Evolutionary conservation across 1,139 yeast species (phyloP), one percentile per base, ranked within the genome.

Genomic region (Hyphopichia wangnamkhiaoensis): DNA sequence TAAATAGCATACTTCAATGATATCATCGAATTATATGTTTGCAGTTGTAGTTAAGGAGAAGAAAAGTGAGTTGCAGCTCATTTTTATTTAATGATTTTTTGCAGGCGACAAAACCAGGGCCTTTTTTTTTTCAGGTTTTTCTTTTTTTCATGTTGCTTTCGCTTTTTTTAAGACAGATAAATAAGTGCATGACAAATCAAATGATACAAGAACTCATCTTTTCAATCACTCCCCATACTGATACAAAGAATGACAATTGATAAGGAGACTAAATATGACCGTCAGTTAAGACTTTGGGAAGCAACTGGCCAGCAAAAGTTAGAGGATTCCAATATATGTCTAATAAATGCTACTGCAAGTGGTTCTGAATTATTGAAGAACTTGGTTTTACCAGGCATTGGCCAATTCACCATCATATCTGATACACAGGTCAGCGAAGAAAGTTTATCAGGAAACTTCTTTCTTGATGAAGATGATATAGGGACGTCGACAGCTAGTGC

Each of bases 251-350:
- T 30, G 33, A 46, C 45, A 41, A 69, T 68, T 47, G 71, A 70
- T 35, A 73, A 68, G 46, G 58, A 57, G 28, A 56, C 68, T 38
- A 79, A 79, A 48, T 91, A 89, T 58, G 98, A 93, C 61, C 75
- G 98, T 34, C 98, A 93, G 58, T 65, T 91, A 43, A 74, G 98
- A 31, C 66, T 93, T 15, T 93, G 98, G 98, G 93, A 89, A 0
- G 54, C 76, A 0, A 61, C 75, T 1, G 98, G 98, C 3, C 98
- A 93, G 54, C 50, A 63, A 6, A 71, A 73, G 3, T 68, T 93
- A 26, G 80, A 79, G 37, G 55, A 59, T 3, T 69, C 93, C 1
- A 81, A 76, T 42, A 71, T 90, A 2, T 77, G 89, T 40, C 60
- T 89, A 9, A 50, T 89, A 5, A 80, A 82, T 36, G 82, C 82